phyloP scores from a whole-genome alignment of 371 early-diverging fungal species.

The Actinomortierella ambigua region DNA sequence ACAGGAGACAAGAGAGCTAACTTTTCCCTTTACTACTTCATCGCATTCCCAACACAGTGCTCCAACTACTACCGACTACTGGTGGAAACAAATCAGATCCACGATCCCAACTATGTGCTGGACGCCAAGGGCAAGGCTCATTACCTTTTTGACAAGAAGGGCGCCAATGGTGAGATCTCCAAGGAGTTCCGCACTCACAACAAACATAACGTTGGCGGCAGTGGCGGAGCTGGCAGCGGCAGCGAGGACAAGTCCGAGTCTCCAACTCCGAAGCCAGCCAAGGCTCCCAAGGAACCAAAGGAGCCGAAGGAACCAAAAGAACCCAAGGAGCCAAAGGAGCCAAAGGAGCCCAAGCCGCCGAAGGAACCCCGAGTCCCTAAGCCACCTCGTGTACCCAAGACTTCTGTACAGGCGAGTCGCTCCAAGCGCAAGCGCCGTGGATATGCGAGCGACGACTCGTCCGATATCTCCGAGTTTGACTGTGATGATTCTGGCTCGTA shows the following conservation, averaged over 20 bases:
- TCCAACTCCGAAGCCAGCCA: slow-evolving; percentile 15
- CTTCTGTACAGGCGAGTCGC: slow-evolving; percentile 42
- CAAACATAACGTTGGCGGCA: slow-evolving; percentile 42
- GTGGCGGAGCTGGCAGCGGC: slow-evolving; percentile 8
- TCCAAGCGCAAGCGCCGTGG: slow-evolving; percentile 54
- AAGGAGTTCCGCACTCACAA: slow-evolving; percentile 81
- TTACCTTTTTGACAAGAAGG: slow-evolving; percentile 85
- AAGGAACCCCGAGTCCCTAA: slow-evolving; percentile 37
- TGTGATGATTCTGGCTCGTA: slow-evolving; percentile 70
- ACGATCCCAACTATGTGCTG: slow-evolving; percentile 89
- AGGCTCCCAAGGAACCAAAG: slow-evolving; percentile 12
- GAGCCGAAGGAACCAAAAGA: slow-evolving; percentile 20
- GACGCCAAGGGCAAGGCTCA: slow-evolving; percentile 89
- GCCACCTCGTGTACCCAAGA: slow-evolving; percentile 30
- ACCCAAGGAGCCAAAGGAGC: slow-evolving; percentile 27
- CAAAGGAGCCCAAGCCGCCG: slow-evolving; percentile 33
- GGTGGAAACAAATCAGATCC: slow-evolving; percentile 82
- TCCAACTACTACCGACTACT: slow-evolving; percentile 92
- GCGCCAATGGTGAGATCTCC: slow-evolving; percentile 75
- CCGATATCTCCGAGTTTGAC: slow-evolving; percentile 61
- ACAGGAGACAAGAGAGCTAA: slow-evolving; percentile 15
- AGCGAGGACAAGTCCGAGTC: slow-evolving; percentile 21
- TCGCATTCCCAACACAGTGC: slow-evolving; percentile 57
- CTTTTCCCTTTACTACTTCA: not conserved
- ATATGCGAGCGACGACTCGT: slow-evolving; percentile 59